Base-by-base conservation (phyloP, 2,329 filamentous ascomycete species). In the Curvularia verruculosa region DNA sequence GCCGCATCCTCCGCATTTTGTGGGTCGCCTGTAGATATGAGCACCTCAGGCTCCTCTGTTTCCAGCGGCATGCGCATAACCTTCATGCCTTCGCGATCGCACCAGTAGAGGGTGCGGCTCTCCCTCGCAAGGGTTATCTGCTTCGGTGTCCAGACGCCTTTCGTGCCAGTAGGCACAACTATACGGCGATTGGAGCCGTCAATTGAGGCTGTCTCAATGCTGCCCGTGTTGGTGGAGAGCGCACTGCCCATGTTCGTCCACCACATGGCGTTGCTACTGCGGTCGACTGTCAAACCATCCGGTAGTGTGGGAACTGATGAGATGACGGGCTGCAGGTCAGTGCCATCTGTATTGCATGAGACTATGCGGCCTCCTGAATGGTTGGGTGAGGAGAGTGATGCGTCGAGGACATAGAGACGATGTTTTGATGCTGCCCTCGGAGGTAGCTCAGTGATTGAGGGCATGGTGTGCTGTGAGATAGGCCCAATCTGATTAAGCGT, bases 51-150 rank as follows among this genome's bases (percentile, higher is more conserved):
- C 10, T 31, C n/a, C 18, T 45, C 43, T 19, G 43, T 45, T 13
- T n/a, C 43, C 18, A 45, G n/a, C 9, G 43, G 43, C 43, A 45
- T 45, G 15, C 43, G 43, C 43, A 45, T 45, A n/a, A 45, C 43
- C 5, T 45, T 45, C 43, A 45, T 45, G 43, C 43, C 43, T 45
- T 45, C 43, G 8, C 43, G 24, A n/a, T 45, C 43, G 43, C 43
- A 45, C 43, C 43, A 45, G 18, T 45, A 45, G 12, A 45, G 43
- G 1, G 43, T 45, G 43, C 43, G 43, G 28, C 26, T 45, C n/a
- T 45, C 26, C n/a, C 5, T 31, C 31, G 43, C 43, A 10, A 45
- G 8, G 4, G 43, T 45, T 3, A 45, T 31, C 18, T 45, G 43
- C n/a, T 45, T 45, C n/a, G 43, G 43, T 13, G 43, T 45, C 43